Conservation (phyloP, 2,329 filamentous ascomycete species). For the Penicillium sp. region DNA sequence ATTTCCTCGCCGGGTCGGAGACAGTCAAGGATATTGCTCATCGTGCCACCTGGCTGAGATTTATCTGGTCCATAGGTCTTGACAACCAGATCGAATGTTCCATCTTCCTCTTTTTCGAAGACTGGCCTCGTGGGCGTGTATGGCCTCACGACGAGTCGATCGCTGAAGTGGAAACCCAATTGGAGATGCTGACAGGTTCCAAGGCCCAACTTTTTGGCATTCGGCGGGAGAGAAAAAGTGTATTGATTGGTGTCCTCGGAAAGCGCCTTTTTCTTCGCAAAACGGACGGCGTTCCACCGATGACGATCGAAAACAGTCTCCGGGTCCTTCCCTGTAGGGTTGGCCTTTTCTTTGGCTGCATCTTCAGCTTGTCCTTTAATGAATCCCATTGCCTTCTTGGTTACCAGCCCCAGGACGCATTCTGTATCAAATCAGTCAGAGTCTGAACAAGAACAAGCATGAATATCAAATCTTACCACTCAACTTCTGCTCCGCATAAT, state of each 20-base stretch:
- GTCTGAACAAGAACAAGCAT: neutral
- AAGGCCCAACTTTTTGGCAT: slow-evolving; percentile 53
- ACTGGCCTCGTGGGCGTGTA: slow-evolving; percentile 60
- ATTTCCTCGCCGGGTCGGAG: slow-evolving; percentile 57
- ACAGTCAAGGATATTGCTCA: slow-evolving; percentile 60
- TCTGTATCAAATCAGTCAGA: slow-evolving; percentile 40
- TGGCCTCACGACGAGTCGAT: slow-evolving; percentile 57
- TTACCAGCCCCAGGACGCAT: slow-evolving; percentile 58
- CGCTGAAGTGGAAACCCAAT: slow-evolving; percentile 59
- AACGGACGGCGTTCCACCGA: neutral
- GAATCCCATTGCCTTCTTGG: slow-evolving; percentile 55
- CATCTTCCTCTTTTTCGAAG: slow-evolving; percentile 46
- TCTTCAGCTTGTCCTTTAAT: slow-evolving; percentile 55
- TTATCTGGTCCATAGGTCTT: slow-evolving; percentile 60
- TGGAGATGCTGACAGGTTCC: slow-evolving; percentile 61
- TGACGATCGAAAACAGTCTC: neutral
- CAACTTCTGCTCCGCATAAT: slow-evolving; percentile 58
- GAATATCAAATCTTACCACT: slow-evolving; percentile 39
- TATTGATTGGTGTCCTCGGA: neutral
- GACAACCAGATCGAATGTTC: slow-evolving; percentile 57
- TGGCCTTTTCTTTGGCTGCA: slow-evolving; percentile 47
- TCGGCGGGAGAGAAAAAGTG: slow-evolving; percentile 20
- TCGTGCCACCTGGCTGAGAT: slow-evolving; percentile 59
- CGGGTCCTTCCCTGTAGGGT: slow-evolving; percentile 47
- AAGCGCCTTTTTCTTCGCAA: neutral